Conservation (phyloP, 1,284 basidiomycete genomes). For the Vanrija sp. region DNA sequence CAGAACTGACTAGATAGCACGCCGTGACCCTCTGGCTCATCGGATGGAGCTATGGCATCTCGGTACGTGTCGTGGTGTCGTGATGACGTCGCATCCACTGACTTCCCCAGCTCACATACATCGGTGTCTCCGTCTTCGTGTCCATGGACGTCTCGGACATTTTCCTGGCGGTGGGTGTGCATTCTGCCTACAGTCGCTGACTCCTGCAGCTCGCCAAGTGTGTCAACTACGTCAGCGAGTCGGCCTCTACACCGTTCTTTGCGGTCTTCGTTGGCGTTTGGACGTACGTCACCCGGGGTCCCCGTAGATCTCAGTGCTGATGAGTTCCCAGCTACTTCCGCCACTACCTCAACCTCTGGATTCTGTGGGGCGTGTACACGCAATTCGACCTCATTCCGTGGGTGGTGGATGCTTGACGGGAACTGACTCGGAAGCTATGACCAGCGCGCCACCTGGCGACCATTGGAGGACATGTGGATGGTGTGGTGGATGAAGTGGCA, state of each 20-base stretch:
- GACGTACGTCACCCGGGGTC: slow-evolving; percentile 60
- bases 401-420: slow-evolving; percentile 34
- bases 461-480: slow-evolving; percentile 66
- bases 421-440: background rate
- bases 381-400: slow-evolving; percentile 78
- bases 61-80: slow-evolving; percentile 51
- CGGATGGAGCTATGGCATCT: slow-evolving; percentile 82
- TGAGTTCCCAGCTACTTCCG: slow-evolving; percentile 75
- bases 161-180: slow-evolving; percentile 68
- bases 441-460: slow-evolving; percentile 53
- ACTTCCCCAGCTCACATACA: slow-evolving; percentile 60
- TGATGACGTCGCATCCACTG: background rate
- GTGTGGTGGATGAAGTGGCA: slow-evolving; percentile 75
- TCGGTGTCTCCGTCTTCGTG: slow-evolving; percentile 88
- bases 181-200: background rate
- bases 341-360: slow-evolving; percentile 83
- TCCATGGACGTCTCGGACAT: slow-evolving; percentile 96
- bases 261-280: slow-evolving; percentile 68
- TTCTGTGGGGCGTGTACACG: slow-evolving; percentile 80
- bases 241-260: slow-evolving; percentile 64
- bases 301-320: background rate
- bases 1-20: slow-evolving; percentile 57
- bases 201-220: slow-evolving; percentile 68
- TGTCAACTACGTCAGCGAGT: slow-evolving; percentile 76
- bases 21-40: slow-evolving; percentile 94